Conservation (phyloP, 768 basidiomycete genomes). For the Tubosaeta sp. region DNA sequence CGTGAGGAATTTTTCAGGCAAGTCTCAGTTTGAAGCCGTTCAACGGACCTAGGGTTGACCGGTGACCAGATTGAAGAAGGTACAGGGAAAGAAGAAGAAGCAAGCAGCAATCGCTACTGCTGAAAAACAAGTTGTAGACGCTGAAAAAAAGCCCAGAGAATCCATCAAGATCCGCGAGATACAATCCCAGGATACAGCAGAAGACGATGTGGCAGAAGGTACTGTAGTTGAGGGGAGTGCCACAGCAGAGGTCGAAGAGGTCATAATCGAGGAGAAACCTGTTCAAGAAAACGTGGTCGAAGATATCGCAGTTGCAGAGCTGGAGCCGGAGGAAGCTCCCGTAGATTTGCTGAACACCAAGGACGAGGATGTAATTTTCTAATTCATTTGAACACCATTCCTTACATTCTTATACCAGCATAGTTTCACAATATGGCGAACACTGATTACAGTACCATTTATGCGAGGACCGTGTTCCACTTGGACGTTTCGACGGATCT, state of each 20-base stretch:
- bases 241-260: constrained; percentile 11
- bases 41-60: constrained; percentile 1
- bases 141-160: constrained; percentile 6
- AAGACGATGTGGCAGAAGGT: constrained; percentile 2
- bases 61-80: constrained; percentile 78
- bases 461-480: constrained; percentile 1
- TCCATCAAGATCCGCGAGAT: background rate
- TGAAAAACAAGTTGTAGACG: constrained; percentile 12
- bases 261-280: constrained; percentile 1
- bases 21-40: constrained; percentile 12
- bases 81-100: constrained; percentile 95
- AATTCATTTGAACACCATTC: constrained; percentile 14
- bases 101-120: constrained; percentile 49
- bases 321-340: constrained; percentile 30
- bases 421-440: constrained; percentile 1
- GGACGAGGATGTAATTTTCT: constrained; percentile 94
- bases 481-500: constrained; percentile 2
- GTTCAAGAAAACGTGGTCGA: constrained; percentile 28
- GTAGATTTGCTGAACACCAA: constrained; percentile 77
- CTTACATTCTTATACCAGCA: constrained; percentile 11
- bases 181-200: constrained; percentile 7
- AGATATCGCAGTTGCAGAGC: constrained; percentile 1
- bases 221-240: background rate
- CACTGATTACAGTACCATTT: constrained; percentile 10
- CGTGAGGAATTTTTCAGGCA: constrained; percentile 91